phyloP scores from a whole-genome alignment of 2,329 filamentous ascomycete species.

The Penicillium sumatraense region DNA sequence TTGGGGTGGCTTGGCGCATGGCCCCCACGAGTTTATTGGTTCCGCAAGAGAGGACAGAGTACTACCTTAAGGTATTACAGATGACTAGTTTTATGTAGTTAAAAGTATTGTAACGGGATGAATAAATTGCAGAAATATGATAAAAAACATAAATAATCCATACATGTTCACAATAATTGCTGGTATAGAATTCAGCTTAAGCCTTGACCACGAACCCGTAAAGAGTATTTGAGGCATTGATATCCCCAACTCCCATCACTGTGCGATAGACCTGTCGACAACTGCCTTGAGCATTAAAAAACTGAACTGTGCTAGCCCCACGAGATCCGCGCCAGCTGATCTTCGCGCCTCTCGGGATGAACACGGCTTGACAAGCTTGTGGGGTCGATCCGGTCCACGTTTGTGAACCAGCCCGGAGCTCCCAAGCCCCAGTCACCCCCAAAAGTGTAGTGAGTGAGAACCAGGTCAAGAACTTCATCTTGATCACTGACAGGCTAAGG shows the following conservation, averaged over 20 bases:
- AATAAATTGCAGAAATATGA: neutral
- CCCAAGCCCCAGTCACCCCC: conserved; percentile 2
- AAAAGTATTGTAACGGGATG: no score
- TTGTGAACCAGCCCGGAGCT: conserved; percentile 8
- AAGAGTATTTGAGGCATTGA: conserved; percentile 24
- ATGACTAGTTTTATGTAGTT: neutral
- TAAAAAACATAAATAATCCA: neutral
- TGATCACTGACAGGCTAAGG: no score
- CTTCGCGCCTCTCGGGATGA: conserved; percentile 12
- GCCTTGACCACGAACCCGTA: conserved; percentile 10
- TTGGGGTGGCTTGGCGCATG: neutral
- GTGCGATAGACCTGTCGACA: conserved; percentile 19
- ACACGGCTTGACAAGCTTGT: conserved; percentile 7
- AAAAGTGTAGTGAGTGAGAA: neutral
- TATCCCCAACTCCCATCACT: conserved; percentile 17
- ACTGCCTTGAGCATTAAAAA: conserved; percentile 11
- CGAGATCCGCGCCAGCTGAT: conserved; percentile 17
- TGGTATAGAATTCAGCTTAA: no score
- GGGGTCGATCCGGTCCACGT: conserved; percentile 1
- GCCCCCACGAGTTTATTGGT: neutral
- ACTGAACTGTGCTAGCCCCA: conserved; percentile 12
- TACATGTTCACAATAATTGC: neutral
- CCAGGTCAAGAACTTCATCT: neutral
- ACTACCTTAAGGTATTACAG: neutral
- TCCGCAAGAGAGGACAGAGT: no score